A percentile compares a stretch with the other conserved stretches of the same genome.
These are phyloP conservation scores for Aspergillus kassunensis DNA, from an alignment of 495 filamentous ascomycete species.

Conservation along the genomic window DNA sequence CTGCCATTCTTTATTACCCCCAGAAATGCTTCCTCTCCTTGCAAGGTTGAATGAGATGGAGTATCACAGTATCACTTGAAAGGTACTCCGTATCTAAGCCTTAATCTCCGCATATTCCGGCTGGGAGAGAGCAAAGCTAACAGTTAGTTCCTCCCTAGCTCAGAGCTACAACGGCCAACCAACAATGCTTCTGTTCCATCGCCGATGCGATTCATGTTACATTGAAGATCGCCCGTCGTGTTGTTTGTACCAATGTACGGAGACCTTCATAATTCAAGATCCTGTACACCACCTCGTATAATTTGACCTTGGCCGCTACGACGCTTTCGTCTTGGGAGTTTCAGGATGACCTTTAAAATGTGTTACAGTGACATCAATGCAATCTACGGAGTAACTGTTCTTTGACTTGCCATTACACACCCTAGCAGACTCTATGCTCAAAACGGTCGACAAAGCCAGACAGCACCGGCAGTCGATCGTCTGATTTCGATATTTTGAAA, in stretches of 20 bases:
- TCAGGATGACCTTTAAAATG: background rate
- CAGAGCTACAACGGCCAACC: conserved; percentile 8
- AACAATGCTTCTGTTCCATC: conserved; percentile 16
- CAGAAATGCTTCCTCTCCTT: background rate
- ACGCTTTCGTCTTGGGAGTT: background rate
- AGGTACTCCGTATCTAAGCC: too few species aligned
- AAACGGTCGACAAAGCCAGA: too few species aligned
- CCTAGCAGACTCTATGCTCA: too few species aligned
- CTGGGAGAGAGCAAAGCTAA: conserved; percentile 7
- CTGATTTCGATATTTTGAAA: too few species aligned
- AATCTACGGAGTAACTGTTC: too few species aligned
- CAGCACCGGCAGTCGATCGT: too few species aligned
- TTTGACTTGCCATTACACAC: too few species aligned
- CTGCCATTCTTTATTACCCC: background rate
- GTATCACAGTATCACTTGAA: too few species aligned
- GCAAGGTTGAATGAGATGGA: too few species aligned
- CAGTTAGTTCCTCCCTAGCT: conserved; percentile 4
- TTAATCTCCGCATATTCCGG: too few species aligned
- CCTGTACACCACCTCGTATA: background rate
- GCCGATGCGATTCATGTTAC: conserved; percentile 10
- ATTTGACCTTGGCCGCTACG: conserved; percentile 2
- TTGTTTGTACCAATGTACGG: too few species aligned
- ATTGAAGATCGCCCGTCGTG: background rate
- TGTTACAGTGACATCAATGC: conserved; percentile 3
- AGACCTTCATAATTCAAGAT: background rate